Conservation (phyloP, 73 alveolate genomes). For the Durusdinium trenchii region DNA sequence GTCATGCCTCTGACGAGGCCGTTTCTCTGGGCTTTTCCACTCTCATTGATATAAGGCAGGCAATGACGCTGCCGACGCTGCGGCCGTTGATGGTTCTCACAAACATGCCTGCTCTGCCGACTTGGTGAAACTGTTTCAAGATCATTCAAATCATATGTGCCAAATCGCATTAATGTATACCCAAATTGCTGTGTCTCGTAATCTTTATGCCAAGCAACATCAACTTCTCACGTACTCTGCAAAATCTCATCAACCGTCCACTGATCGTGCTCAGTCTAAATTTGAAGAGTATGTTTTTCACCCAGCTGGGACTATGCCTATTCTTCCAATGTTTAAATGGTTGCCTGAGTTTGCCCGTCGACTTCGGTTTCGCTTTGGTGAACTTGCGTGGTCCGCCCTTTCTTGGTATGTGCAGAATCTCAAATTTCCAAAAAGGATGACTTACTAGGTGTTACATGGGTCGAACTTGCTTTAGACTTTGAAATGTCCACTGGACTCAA, state of each 20-base stretch:
- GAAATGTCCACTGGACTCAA: not conserved
- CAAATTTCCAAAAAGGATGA: not conserved
- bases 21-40: not conserved
- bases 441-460: not conserved
- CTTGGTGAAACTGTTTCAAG: not conserved
- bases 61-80: constrained; percentile 1
- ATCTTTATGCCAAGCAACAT: not conserved
- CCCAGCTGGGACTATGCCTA: not conserved
- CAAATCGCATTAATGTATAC: not conserved
- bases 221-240: not conserved
- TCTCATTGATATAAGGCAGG: not conserved
- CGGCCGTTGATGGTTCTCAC: not conserved
- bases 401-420: not conserved
- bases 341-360: not conserved
- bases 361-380: not conserved
- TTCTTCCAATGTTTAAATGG: not conserved
- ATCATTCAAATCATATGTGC: not conserved
- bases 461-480: not conserved
- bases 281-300: not conserved
- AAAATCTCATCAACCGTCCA: not conserved
- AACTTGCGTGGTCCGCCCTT: not conserved
- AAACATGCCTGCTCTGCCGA: not conserved
- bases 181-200: not conserved
- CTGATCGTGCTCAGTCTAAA: not conserved
- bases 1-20: not conserved